Percentiles rank a stretch among this genome's conserved stretches.
Conservation (phyloP, 441 rosid genomes). For the Corymbia calophylla region DNA sequence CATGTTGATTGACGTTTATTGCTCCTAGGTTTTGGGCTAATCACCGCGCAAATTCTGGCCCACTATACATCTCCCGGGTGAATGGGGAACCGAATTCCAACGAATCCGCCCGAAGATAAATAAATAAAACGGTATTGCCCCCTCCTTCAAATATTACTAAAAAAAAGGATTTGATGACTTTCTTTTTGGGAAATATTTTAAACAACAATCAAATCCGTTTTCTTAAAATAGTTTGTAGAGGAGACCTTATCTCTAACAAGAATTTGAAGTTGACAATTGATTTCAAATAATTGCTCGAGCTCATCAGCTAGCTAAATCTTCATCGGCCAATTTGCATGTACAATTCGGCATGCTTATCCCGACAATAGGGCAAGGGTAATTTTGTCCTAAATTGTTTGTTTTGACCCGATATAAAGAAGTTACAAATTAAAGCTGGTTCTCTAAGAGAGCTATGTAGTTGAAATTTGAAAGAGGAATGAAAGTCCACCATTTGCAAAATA, state of each 20-base stretch:
- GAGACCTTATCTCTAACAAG: background rate
- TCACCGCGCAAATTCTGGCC: background rate
- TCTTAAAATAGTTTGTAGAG: no score
- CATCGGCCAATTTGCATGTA: background rate
- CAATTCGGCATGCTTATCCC: background rate
- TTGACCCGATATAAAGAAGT: background rate
- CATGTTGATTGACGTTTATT: background rate
- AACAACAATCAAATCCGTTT: no score
- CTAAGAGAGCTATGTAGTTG: background rate
- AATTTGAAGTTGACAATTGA: background rate
- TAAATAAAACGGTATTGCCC: background rate
- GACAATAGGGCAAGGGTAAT: background rate
- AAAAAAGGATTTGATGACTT: background rate
- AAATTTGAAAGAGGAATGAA: background rate
- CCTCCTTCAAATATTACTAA: background rate
- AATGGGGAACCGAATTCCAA: background rate
- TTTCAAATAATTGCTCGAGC: background rate
- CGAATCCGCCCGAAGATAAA: background rate
- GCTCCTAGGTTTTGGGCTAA: background rate
- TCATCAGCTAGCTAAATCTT: background rate
- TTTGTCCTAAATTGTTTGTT: background rate
- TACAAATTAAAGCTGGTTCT: background rate
- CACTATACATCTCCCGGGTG: background rate
- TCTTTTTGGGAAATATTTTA: background rate
- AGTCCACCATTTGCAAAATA: background rate